Percentiles rank a stretch among this genome's conserved stretches.
phyloP scores from a whole-genome alignment of 1,284 basidiomycete genomes.

The Cryptococcus maquisensis region DNA sequence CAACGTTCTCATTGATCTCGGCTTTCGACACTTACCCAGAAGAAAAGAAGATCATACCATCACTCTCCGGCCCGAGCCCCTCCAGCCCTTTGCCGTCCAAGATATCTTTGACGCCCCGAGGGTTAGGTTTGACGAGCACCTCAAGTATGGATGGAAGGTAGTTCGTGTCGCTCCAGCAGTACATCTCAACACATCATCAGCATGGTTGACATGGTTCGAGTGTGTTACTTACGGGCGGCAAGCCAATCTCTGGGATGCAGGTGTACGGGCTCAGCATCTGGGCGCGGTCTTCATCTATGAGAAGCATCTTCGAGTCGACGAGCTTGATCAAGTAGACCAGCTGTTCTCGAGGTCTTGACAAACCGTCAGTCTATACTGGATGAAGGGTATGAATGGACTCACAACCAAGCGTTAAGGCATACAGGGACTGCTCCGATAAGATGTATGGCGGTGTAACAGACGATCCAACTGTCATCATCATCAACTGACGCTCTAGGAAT shows the following conservation, averaged over 20 bases:
- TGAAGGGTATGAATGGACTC: conserved; percentile 7
- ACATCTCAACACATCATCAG: conserved; percentile 8
- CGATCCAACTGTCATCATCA: conserved; percentile 28
- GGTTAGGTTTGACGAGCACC: conserved; percentile 6
- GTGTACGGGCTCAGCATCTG: conserved; percentile 18
- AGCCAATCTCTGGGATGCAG: conserved; percentile 4
- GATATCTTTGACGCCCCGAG: not conserved
- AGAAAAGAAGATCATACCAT: conserved; percentile 44
- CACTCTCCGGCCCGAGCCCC: conserved; percentile 31
- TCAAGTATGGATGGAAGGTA: conserved; percentile 4
- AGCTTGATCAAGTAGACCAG: conserved; percentile 30
- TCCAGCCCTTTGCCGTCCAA: conserved; percentile 14
- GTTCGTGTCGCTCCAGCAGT: conserved; percentile 13
- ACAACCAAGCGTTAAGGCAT: conserved; percentile 42
- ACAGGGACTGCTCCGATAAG: conserved; percentile 39
- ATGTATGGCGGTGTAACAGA: conserved; percentile 32
- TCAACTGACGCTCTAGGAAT: not conserved
- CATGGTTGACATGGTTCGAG: not conserved
- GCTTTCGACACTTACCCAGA: conserved; percentile 24
- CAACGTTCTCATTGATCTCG: not conserved
- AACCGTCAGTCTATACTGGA: not conserved
- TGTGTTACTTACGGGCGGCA: conserved; percentile 8
- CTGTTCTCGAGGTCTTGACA: conserved; percentile 10
- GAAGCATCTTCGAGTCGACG: conserved; percentile 24
- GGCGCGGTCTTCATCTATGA: conserved; percentile 31